Percentiles rank a stretch among this genome's conserved stretches.
phyloP scores from a whole-genome alignment of 2,329 filamentous ascomycete species.

The Myriosclerotinia scirpicola region DNA sequence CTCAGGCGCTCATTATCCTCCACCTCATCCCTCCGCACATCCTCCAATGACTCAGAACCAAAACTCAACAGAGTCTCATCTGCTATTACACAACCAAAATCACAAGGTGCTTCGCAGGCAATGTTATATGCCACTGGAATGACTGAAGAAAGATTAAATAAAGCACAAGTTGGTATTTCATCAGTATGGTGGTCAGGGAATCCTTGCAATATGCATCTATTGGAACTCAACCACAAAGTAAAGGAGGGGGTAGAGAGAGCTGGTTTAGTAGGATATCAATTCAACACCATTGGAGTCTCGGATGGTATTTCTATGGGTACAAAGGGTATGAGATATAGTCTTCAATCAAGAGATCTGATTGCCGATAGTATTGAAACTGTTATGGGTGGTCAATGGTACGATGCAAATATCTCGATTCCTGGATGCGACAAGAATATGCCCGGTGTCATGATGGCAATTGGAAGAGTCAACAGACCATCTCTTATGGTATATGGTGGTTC shows the following conservation, averaged over 20 bases:
- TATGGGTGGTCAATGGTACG: conserved; percentile 98
- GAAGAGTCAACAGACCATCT: conserved; percentile 86
- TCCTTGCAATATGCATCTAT: conserved; percentile 98
- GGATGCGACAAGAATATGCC: conserved; percentile 99
- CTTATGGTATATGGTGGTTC: conserved; percentile 98
- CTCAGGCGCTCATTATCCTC: conserved; percentile 39
- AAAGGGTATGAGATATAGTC: conserved; percentile 90
- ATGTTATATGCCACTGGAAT: conserved; percentile 98
- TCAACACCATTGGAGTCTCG: conserved; percentile 98
- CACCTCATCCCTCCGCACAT: conserved; percentile 32
- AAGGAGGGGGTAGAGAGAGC: conserved; percentile 71
- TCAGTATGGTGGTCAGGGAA: conserved; percentile 98
- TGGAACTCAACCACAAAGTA: conserved; percentile 62
- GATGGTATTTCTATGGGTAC: conserved; percentile 99
- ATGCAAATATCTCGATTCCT: conserved; percentile 93
- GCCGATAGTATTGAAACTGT: conserved; percentile 98
- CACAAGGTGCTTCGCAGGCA: conserved; percentile 95
- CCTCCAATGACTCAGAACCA: conserved; percentile 38
- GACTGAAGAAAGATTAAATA: conserved; percentile 83
- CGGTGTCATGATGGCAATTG: conserved; percentile 89
- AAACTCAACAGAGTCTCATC: conserved; percentile 81
- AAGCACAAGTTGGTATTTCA: conserved; percentile 96
- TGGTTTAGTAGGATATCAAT: conserved; percentile 88
- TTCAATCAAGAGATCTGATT: conserved; percentile 94
- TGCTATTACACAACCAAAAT: conserved; percentile 92